These are phyloP conservation scores for Brassica nigra DNA, from an alignment of 345 rosid species.

Conservation along the genomic window DNA sequence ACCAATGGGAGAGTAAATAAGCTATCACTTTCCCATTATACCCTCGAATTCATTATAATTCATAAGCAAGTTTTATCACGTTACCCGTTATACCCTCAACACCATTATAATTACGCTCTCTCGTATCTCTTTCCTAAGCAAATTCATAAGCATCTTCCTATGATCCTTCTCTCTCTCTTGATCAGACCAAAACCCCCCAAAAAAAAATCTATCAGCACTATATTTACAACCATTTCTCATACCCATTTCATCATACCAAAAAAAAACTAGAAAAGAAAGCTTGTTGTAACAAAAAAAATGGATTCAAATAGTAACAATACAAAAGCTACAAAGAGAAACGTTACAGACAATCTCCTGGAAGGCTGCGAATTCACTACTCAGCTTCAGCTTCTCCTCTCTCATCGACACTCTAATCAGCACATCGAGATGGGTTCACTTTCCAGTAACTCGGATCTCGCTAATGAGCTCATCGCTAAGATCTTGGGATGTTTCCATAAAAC, in stretches of 20 bases:
- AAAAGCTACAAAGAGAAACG: slow-evolving; percentile 32
- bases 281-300: slow-evolving; percentile 24
- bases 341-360: slow-evolving; percentile 46
- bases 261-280: neutral
- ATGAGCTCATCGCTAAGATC: slow-evolving; percentile 56
- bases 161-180: slow-evolving; percentile 14
- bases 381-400: slow-evolving; percentile 52
- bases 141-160: neutral
- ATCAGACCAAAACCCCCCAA: neutral
- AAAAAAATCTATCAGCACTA: slow-evolving; percentile 3
- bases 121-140: slow-evolving; percentile 24
- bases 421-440: neutral
- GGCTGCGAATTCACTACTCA: slow-evolving; percentile 51
- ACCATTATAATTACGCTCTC: slow-evolving; percentile 16
- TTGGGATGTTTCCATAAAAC: slow-evolving; percentile 53
- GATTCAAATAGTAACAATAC: slow-evolving; percentile 23
- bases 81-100: slow-evolving; percentile 8
- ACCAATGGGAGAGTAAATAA: slow-evolving; percentile 12
- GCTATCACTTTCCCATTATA: slow-evolving; percentile 3
- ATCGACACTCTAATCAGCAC: slow-evolving; percentile 26
- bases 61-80: neutral
- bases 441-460: slow-evolving; percentile 14
- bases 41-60: neutral
- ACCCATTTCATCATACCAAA: slow-evolving; percentile 5
- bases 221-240: slow-evolving; percentile 22